Base-by-base conservation (phyloP, 1,284 basidiomycete genomes). In the Tilletia caries region DNA sequence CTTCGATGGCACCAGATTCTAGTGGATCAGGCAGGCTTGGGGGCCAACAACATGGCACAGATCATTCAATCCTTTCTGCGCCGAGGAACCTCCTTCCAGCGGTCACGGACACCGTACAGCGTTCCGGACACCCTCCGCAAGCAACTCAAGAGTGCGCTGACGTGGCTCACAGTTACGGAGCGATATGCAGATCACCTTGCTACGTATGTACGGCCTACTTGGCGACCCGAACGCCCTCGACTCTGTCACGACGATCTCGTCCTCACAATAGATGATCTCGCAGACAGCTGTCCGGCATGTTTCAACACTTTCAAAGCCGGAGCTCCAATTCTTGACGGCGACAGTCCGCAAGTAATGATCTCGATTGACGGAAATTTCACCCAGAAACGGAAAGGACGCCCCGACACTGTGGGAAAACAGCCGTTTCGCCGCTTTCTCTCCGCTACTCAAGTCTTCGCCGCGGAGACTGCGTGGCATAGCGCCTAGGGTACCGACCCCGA, bases 391-490 rank as follows among this genome's bases (percentile, higher is more conserved):
- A 50, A 50, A 27, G 25, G 25, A n/a, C 48, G 48, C 18, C 25
- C 48, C 48, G 25, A 50, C 48, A 50, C 25, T 27, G 25, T 27
- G 20, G 25, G 48, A 20, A 20, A 27, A 50, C 48, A 50, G 18
- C 48, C 48, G 25, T 27, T 50, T 50, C 48, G 48, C 25, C 48
- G 48, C 25, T 50, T 50, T 27, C 48, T 50, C 48, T 50, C 48
- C 20, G 20, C 18, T 20, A 50, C 20, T 27, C 48, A 50, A 27
- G 25, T 50, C 48, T 20, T n/a, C 25, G 20, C 18, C 20, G 48
- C 48, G 25, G 48, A 50, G 25, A 50, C 48, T 20, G 20, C 25
- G 48, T 27, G 18, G 20, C 48, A 50, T 27, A 50, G 25, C 20
- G 48, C 48, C 48, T 6, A 27, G 18, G 48, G 18, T 18, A 41